A percentile compares a stretch with the other conserved stretches of the same genome.
Conservation (phyloP, 306 rosid species). For the Mimosa pudica region DNA sequence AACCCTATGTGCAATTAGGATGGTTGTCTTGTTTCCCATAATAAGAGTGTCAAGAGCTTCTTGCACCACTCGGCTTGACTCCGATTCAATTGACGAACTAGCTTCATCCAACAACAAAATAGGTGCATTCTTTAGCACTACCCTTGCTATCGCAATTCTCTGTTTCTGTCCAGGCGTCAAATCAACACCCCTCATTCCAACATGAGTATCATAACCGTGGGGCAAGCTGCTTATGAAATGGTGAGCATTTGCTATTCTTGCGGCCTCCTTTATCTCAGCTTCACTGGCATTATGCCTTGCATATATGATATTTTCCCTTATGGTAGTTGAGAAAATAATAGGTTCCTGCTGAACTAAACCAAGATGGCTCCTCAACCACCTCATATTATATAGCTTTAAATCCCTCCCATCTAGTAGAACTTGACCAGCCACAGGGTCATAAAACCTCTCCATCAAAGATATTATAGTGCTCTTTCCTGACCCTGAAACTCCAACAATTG, state of each 20-base stretch:
- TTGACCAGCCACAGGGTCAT: constrained; percentile 98
- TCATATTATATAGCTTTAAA: constrained; percentile 81
- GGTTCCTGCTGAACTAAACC: constrained; percentile 99
- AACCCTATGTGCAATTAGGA: constrained; percentile 96
- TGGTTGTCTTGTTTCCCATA: constrained; percentile 99
- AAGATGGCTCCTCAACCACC: constrained; percentile 97
- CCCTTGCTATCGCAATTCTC: constrained; percentile 98
- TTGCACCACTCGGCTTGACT: constrained; percentile 98
- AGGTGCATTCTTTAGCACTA: constrained; percentile 92
- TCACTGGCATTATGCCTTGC: constrained; percentile 99
- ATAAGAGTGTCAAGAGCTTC: constrained; percentile 97
- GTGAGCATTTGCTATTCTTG: constrained; percentile 98
- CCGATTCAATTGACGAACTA: constrained; percentile 96
- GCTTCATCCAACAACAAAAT: constrained; percentile 96
- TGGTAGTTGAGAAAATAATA: constrained; percentile 92
- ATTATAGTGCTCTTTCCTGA: constrained; percentile 98
- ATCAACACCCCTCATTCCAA: constrained; percentile 99
- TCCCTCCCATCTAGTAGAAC: constrained; percentile 93
- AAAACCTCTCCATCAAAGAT: constrained; percentile 93
- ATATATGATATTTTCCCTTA: constrained; percentile 94
- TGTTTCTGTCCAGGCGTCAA: constrained; percentile 99
- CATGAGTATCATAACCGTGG: constrained; percentile 97
- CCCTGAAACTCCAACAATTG: constrained; percentile 98
- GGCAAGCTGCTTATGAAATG: constrained; percentile 99
- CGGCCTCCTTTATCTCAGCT: constrained; percentile 99